Evolutionary conservation across 176 grass and related monocot species (phyloP), one percentile per base, ranked within the genome.

Genomic region (Zizania latifolia): DNA sequence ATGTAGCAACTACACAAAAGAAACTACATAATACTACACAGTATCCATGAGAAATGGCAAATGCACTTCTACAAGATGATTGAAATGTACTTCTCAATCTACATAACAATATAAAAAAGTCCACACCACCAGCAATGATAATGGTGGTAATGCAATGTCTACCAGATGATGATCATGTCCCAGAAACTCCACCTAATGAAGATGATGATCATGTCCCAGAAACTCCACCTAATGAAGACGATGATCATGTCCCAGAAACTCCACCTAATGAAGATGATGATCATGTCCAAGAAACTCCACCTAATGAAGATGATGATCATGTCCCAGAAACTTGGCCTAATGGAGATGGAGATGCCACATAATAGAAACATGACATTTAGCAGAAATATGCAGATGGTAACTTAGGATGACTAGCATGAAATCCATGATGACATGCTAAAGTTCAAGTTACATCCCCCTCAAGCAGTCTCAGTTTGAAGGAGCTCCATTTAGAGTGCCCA

Each of bases 141-240:
- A 74, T 83, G 82, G 82, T 89, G 81, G 74, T 82, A 85, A 85
- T 93, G 91, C 91, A 87, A 83, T 64, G 50, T 82, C 80, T 65
- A 83, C 68, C 58, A 90, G 64, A 81, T 56, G 83, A 89, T 70
- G 76, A 74, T 81, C 39, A 87, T 87, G 79, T 65, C 75, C 33
- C 26, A 39, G 50, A 80, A 68, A 44, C 39, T 72, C 62, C 75
- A 75, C 67, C 36, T 85, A 79, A 81, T 65, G 70, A 67, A 82
- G 83, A 92, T 92, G 89, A 48, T 87, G 58, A 82, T 82, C 29
- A 82, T 86, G 74, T 57, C 81, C 60, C 16, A 46, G 51, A 78
- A 57, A 41, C 66, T 78, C 63, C 79, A 84, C 46, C 24, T 67
- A 71, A 79, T 62, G 69, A 75, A 84, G 81, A 91, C 85, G 83